Percentiles rank a stretch among this genome's conserved stretches.
Evolutionary conservation across 441 rosid genomes (phyloP).

Genomic region (Adansonia rubrostipa): DNA sequence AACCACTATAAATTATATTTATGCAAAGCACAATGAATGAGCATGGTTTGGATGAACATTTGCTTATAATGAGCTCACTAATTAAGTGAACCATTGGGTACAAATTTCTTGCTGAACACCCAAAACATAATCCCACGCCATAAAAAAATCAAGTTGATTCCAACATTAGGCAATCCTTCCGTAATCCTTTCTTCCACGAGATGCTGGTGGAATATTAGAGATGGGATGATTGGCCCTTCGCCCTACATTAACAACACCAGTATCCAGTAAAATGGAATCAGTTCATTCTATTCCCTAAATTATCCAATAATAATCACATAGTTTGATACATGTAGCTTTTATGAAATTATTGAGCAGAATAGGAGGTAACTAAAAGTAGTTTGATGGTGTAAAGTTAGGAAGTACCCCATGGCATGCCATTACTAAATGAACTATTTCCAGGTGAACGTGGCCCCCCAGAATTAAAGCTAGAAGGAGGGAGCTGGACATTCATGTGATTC

Average conservation of each 20-base stretch:
- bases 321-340: conserved; percentile 10
- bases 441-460: conserved; percentile 83
- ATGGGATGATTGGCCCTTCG: conserved; percentile 77
- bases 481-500: conserved; percentile 74
- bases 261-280: conserved; percentile 28
- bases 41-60: conserved; percentile 47
- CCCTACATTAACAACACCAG: conserved; percentile 54
- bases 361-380: not conserved
- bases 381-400: conserved; percentile 33
- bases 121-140: conserved; percentile 52
- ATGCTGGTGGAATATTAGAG: conserved; percentile 73
- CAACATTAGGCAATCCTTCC: conserved; percentile 76
- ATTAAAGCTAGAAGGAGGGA: conserved; percentile 63
- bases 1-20: conserved; percentile 51
- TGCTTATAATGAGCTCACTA: conserved; percentile 61
- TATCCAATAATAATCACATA: conserved; percentile 17
- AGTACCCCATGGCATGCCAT: conserved; percentile 88
- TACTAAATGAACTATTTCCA: conserved; percentile 71
- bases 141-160: conserved; percentile 38
- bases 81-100: conserved; percentile 61
- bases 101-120: conserved; percentile 61
- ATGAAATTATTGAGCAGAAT: conserved; percentile 3
- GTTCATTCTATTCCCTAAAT: conserved; percentile 21
- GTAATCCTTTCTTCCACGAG: conserved; percentile 89
- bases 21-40: conserved; percentile 75